Conservation (phyloP, 345 rosid species). For the rapeseed (Brassica napus) region Da-Ae NC_063447.1:10457001-10457500, state of each 20-base stretch:
- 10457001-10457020: slow-evolving; percentile 84
- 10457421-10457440: slow-evolving; percentile 1
- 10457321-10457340: slow-evolving; percentile 3
- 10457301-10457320: slow-evolving; percentile 27
- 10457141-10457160: slow-evolving; percentile 71
- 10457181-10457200: slow-evolving; percentile 91
- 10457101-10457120: slow-evolving; percentile 66
- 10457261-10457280: slow-evolving; percentile 62
- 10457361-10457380: neutral
- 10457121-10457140: slow-evolving; percentile 76
- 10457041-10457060: slow-evolving; percentile 68
- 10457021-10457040: slow-evolving; percentile 73
- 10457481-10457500: neutral
- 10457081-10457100: slow-evolving; percentile 71
- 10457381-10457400: neutral
- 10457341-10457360: slow-evolving; percentile 7
- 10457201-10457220: slow-evolving; percentile 93
- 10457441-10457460: slow-evolving; percentile 27
- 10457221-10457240: slow-evolving; percentile 75
- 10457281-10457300: slow-evolving; percentile 48
- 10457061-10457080: slow-evolving; percentile 76
- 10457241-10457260: slow-evolving; percentile 79
- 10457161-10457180: slow-evolving; percentile 62
- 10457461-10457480: slow-evolving; percentile 17
- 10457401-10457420: neutral